Conservation (phyloP, 345 rosid genomes). For the Arabidopsis thaliana region DNA sequence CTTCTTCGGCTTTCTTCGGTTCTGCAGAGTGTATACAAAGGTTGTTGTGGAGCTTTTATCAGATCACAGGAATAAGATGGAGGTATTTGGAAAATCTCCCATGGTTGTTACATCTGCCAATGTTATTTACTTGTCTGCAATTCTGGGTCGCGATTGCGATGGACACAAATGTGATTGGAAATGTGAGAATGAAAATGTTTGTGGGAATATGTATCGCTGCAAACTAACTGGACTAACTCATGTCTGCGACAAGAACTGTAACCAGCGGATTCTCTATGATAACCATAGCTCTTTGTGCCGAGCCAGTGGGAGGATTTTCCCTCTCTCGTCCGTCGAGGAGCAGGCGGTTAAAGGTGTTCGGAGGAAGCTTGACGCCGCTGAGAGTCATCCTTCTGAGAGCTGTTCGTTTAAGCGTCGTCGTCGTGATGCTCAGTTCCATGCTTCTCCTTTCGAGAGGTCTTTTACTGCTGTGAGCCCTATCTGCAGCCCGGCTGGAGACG, state of each 20-base stretch:
- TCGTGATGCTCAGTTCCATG: conserved; percentile 66
- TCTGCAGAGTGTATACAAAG: conserved; percentile 45
- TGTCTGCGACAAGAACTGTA: conserved; percentile 99
- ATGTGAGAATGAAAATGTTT: conserved; percentile 84
- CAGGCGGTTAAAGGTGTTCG: conserved; percentile 96
- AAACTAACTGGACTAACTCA: conserved; percentile 90
- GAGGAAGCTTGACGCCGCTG: conserved; percentile 93
- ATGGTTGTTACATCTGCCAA: conserved; percentile 66
- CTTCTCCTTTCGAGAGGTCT: conserved; percentile 97
- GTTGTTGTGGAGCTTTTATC: conserved; percentile 39
- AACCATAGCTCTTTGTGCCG: conserved; percentile 93
- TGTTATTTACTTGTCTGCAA: conserved; percentile 85
- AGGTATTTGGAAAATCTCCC: conserved; percentile 76
- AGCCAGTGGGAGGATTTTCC: conserved; percentile 80
- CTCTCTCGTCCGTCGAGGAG: conserved; percentile 75
- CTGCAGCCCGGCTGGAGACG: conserved; percentile 94
- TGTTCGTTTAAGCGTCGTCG: conserved; percentile 90
- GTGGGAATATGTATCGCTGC: conserved; percentile 94
- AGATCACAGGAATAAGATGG: conserved; percentile 58
- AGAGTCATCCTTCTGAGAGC: conserved; percentile 68
- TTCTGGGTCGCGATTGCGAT: conserved; percentile 82
- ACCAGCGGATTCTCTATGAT: conserved; percentile 97
- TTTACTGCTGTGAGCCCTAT: conserved; percentile 86
- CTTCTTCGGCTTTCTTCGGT: conserved; percentile 42
- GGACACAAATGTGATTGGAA: conserved; percentile 94